These are phyloP conservation scores for Pseudoscleropodium purum DNA, from an alignment of 225 moss, liverwort and hornwort species.

Conservation along the genomic window DNA sequence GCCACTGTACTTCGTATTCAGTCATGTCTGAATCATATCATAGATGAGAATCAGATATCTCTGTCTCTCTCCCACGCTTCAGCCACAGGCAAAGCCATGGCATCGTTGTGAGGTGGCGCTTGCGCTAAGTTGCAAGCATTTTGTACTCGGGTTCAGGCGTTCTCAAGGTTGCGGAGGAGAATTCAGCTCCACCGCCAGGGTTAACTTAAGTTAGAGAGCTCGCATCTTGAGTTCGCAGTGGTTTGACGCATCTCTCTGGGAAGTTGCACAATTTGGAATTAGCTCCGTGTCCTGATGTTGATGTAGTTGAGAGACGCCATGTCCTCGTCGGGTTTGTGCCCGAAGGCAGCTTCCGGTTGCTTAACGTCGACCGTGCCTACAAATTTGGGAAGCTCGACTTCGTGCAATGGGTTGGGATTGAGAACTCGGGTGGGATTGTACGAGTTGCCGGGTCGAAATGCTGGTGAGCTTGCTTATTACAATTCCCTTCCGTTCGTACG, in stretches of 20 bases:
- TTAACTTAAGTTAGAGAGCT: not conserved
- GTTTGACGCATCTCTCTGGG: not conserved
- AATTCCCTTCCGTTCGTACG: not conserved
- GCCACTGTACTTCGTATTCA: too few species aligned
- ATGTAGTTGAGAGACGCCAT: not conserved
- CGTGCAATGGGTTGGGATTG: not conserved
- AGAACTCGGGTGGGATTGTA: not conserved
- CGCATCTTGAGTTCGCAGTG: too few species aligned
- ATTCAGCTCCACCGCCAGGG: not conserved
- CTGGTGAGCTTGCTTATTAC: conserved; percentile 9
- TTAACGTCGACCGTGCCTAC: not conserved
- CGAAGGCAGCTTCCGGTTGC: not conserved
- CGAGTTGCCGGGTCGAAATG: not conserved
- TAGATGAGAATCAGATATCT: not conserved
- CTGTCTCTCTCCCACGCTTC: not conserved
- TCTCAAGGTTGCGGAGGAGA: not conserved
- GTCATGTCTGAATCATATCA: not conserved
- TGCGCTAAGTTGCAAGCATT: not conserved
- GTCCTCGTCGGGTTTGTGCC: conserved; percentile 7
- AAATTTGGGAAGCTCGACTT: conserved; percentile 1
- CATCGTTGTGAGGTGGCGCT: not conserved
- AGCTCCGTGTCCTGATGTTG: not conserved
- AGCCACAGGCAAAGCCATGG: too few species aligned
- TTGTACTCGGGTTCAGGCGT: not conserved
- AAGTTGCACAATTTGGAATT: not conserved